Evolutionary conservation across 2,329 filamentous ascomycete species (phyloP), one percentile per base, ranked within the genome.

Genomic region (Fusarium illudens): DNA sequence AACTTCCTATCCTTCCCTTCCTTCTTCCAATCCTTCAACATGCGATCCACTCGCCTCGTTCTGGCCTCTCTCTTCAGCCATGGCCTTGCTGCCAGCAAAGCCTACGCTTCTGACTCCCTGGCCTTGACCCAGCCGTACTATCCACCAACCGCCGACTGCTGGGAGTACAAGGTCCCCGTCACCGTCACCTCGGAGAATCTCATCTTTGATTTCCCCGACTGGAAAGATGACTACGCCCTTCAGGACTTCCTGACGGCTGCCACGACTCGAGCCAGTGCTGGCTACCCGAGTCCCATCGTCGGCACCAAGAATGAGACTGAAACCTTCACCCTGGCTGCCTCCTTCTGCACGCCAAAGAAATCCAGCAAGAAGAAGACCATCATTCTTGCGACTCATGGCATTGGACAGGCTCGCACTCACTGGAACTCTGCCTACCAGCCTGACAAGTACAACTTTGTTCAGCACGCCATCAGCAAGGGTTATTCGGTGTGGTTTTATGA

Each of bases 401-500:
- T 68, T 25, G 65, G 65, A 8, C 65, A 68, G 51, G 52, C 57
- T 34, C 60, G 65, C 12, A 61, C 64, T 17, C 65, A 68, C 17
- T 68, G 65, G 65, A 68, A 64, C 46, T 68, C 65, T 22, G 60
- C 65, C 0, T 67, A 67, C 12, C 25, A 37, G 53, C 65, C 65
- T 2, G 60, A 64, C 2, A 34, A 68, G 20, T 64, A 67, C 33
- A 68, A 68, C 49, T 68, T 68, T 56, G 65, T 68, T 3, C 60
- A 68, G 29, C 58, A 67, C 19, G 65, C 65, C 25, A 61, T 68
- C 27, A 48, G 50, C 4, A 44, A 64, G 1, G 65, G 64, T 2
- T 68, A 68, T 42, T 68, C 65, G 2, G 65, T 68, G 17, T 68
- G 63, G 63, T 68, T 68, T 25, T 68, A 68, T 17, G 64, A 68